phyloP scores from a whole-genome alignment of 2,329 filamentous ascomycete species.

The Phaeomoniella chlamydospora region DNA sequence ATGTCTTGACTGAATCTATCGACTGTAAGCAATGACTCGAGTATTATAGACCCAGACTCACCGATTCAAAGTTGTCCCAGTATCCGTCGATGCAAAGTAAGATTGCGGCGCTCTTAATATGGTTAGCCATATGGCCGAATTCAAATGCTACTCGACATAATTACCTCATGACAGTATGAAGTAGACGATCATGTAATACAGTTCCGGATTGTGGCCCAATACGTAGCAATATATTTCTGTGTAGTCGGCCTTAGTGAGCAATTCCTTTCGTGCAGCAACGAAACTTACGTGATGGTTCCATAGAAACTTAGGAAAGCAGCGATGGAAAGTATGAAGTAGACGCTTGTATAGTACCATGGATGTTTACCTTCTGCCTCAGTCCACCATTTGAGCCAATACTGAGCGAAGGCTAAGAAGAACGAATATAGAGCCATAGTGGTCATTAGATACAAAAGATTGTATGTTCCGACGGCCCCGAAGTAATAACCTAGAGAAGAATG shows the following conservation, averaged over 20 bases:
- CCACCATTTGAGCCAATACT: slow-evolving; percentile 36
- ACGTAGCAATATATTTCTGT: neutral
- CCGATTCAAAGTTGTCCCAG: neutral
- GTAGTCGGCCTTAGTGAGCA: neutral
- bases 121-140: neutral
- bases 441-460: neutral
- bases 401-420: slow-evolving; percentile 8
- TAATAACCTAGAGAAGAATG: slow-evolving; percentile 1
- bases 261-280: neutral
- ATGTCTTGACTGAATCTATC: slow-evolving; percentile 4
- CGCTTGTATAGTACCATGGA: slow-evolving; percentile 21
- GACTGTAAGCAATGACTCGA: too few species aligned
- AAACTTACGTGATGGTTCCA: slow-evolving; percentile 6
- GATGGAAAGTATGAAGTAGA: slow-evolving; percentile 23
- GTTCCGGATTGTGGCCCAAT: neutral
- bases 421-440: neutral
- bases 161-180: neutral
- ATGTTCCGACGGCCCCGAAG: neutral
- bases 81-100: neutral
- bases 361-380: slow-evolving; percentile 23
- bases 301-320: slow-evolving; percentile 12
- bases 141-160: neutral
- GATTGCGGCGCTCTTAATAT: neutral
- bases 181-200: neutral
- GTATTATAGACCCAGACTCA: neutral